Evolutionary conservation across 2,329 filamentous ascomycete genomes (phyloP), one percentile per base, ranked within the genome.

Genomic region (Hypoxylon sp.): DNA sequence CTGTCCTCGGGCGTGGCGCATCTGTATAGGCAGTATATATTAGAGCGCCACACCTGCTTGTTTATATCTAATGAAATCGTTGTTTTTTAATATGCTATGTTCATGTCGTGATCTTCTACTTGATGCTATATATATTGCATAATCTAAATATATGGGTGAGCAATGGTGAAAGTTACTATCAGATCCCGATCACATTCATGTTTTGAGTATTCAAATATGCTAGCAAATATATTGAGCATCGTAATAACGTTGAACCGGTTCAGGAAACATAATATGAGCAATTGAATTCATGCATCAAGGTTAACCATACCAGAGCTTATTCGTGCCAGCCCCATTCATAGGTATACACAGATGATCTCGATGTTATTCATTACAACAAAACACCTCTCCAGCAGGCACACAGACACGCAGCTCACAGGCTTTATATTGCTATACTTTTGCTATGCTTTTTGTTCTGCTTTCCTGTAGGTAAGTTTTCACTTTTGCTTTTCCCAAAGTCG

Each of bases 1-100:
- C 32, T 36, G 17, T 30, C 28, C 43, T 55, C 36, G 9, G 38
- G 38, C 5, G 32, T 45, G 58, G 50, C 25, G 63, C 50, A 32
- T 58, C 51, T 53, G 52, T 66, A 66, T 67, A 53, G 51, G 50
- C 43, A 50, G 38, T 65, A 60, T 65, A 68, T 36, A 56, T 43
- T 52, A 64, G 56, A 64, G 49, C 32, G 36, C 38, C 45, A 59
- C 25, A 30, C 28, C 21, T 48, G 36, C 36, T 30, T 65, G 51
- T 60, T 51, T 65, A 57, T 66, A 62, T 57, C 36, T 28, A 65
- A 51, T 52, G 17, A 66, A 62, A 41, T 41, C 30, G 43, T 51
- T 46, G 28, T 50, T 50, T 17, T 36, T 25, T 17, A n/a, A 41
- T 17, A 9, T 28, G 11, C n/a, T n/a, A 7, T 59, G 21, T 3